Evolutionary conservation across 768 basidiomycete genomes (phyloP).

Genomic region (Asterophora parasitica): DNA sequence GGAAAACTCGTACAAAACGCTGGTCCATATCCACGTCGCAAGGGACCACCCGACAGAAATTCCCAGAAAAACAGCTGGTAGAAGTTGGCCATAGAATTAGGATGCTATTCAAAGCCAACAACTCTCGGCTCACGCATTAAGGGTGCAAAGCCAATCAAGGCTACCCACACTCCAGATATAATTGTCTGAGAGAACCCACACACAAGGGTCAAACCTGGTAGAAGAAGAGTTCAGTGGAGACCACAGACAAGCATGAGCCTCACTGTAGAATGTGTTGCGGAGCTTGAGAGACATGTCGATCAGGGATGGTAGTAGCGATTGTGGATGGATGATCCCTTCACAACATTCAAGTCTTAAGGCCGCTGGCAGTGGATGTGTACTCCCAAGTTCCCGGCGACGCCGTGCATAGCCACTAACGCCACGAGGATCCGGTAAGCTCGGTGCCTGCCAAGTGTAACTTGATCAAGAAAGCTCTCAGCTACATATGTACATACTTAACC

Average conservation of each 20-base stretch:
- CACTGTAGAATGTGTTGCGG: conserved; percentile 1
- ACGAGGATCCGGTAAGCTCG: too few species aligned
- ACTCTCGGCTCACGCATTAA: not conserved
- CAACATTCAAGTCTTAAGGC: too few species aligned
- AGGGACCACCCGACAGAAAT: not conserved
- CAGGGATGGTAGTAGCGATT: too few species aligned
- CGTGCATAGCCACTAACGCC: too few species aligned
- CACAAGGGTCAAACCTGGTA: not conserved
- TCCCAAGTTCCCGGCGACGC: too few species aligned
- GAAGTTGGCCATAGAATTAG: not conserved
- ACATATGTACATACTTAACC: too few species aligned
- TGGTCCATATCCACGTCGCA: conserved; percentile 3
- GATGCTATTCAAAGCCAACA: not conserved
- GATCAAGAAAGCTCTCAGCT: too few species aligned
- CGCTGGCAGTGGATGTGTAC: too few species aligned
- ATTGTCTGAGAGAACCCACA: not conserved
- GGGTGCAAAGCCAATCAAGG: not conserved
- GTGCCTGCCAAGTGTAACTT: too few species aligned
- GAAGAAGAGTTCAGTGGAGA: not conserved
- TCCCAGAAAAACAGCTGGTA: not conserved
- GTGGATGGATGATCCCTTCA: too few species aligned
- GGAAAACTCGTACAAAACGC: not conserved
- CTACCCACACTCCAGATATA: not conserved
- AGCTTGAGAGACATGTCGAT: not conserved
- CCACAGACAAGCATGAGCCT: not conserved